Evolutionary conservation across 805 yeast species (phyloP), one percentile per base, ranked within the genome.

Genomic region (Kazachstania psychrophila): DNA sequence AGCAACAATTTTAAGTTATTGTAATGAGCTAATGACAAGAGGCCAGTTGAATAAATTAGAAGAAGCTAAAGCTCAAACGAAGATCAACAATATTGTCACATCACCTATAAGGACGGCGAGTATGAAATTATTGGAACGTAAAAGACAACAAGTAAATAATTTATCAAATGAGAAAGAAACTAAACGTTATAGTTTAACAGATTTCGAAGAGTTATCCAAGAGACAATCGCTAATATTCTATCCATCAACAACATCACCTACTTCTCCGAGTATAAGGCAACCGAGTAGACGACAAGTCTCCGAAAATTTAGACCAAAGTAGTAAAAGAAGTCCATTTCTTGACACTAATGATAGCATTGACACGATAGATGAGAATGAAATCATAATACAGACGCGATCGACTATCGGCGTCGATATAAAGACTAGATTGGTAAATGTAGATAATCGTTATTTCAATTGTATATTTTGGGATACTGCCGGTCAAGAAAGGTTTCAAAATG

Each of bases 391-490:
- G 16, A 57, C 66, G 4, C 60, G 60, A 41, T 56, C 70, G 1
- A 68, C 73, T 0, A 62, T 69, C 26, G 74, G 74, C 11, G 65
- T 69, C 5, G 73, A 69, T 44, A 55, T 69, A 31, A 68, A 68
- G 48, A 64, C 66, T 7, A 62, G 66, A 34, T 42, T 62, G 11
- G 62, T 68, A 10, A 66, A 64, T 42, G 63, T 69, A 12, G 72
- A 67, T 44, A 64, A 66, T 17, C 51, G 65, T 30, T 55, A 55
- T 31, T 68, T 66, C 52, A 68, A 68, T 44, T 60, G 68, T 11
- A 64, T 63, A 7, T 46, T 69, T 36, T 69, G 73, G 73, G 73
- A 68, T 44, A 68, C 73, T 11, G 74, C 74, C 3, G 74, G 74
- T 3, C 73, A 69, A 49, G 73, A 69, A 45, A 53, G 72, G 34